Base-by-base conservation (phyloP, 1,284 basidiomycete species). In the Sporisorium reilianum region DNA sequence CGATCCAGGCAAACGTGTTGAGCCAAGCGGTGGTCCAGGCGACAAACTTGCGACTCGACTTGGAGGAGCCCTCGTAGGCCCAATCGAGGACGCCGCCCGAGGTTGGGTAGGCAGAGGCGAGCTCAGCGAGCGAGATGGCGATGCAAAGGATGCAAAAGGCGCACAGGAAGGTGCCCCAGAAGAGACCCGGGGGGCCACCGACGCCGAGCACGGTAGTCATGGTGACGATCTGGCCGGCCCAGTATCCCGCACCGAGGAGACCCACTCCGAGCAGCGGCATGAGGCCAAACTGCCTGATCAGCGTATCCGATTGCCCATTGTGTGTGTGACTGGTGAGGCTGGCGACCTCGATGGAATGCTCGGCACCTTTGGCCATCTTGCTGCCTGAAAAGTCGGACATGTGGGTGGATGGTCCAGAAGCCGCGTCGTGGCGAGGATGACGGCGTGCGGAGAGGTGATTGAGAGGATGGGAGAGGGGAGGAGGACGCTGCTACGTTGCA, bases 1-100 rank as follows among this genome's bases (percentile, higher is more conserved):
- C 64, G 53, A 66, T 61, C 64, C 64, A 66, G 0, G 64, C 64
- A 53, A 66, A 66, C 2, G 64, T 66, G 64, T 66, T 66, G 42
- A 66, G 54, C 64, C 64, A 66, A 11, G 64, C 64, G 10, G 64
- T 66, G 28, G 64, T 66, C 64, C 64, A 66, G 11, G 64, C 64
- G 42, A 66, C 58, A 56, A 66, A 61, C 38, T 60, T 66, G 44
- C 64, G 64, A 30, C 64, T 61, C 7, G 53, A 56, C 42, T 66
- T 53, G 54, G 64, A 66, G 2, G 64, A 66, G 16, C 48, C 48
- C 23, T 66, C 64, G 49, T 66, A 66, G 4, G 64, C 64, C 64
- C 64, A 66, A 36, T 66, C 64, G 26, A 66, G 64, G 0, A 66
- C 64, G 18, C 64, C 64, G 5, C 64, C 64, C 16, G 64, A 38